These are phyloP conservation scores for Lipomyces yamanashiensis DNA, from an alignment of 805 yeast species.

Conservation along the genomic window DNA sequence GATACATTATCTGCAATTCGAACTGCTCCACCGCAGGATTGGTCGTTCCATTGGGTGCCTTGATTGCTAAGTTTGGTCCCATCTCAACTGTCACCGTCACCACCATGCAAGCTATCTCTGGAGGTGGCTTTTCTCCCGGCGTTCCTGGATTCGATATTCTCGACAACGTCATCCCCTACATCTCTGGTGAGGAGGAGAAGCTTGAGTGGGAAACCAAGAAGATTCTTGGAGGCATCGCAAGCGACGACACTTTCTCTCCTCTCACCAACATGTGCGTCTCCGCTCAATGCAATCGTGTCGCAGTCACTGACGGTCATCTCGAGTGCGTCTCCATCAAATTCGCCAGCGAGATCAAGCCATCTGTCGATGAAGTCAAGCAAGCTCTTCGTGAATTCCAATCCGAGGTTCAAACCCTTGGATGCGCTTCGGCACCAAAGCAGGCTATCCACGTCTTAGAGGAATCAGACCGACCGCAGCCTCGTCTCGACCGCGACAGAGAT, in stretches of 20 bases:
- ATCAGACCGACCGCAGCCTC: slow-evolving; percentile 94
- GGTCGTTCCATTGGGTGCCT: slow-evolving; percentile 95
- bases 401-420: slow-evolving; percentile 78
- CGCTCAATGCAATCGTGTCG: slow-evolving; percentile 96
- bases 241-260: slow-evolving; percentile 59
- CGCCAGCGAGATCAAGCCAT: slow-evolving; percentile 80
- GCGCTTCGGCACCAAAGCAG: slow-evolving; percentile 91
- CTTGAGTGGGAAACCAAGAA: slow-evolving; percentile 98
- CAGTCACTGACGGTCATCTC: slow-evolving; percentile 97
- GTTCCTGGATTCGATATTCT: slow-evolving; percentile 92
- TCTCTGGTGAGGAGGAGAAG: slow-evolving; percentile 96
- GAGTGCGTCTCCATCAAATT: slow-evolving; percentile 90
- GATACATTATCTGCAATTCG: slow-evolving; percentile 91
- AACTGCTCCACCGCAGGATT: slow-evolving; percentile 98
- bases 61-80: slow-evolving; percentile 88
- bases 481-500: slow-evolving; percentile 95
- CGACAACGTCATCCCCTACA: slow-evolving; percentile 93
- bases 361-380: slow-evolving; percentile 76
- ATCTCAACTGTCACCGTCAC: slow-evolving; percentile 84
- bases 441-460: slow-evolving; percentile 92
- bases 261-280: slow-evolving; percentile 77
- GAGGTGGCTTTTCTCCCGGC: slow-evolving; percentile 98
- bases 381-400: slow-evolving; percentile 74
- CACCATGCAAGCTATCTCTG: slow-evolving; percentile 96
- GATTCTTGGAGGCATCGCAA: slow-evolving; percentile 72